A percentile compares a stretch with the other conserved stretches of the same genome.
Evolutionary conservation across 2,329 filamentous ascomycete species (phyloP).

Genomic region (Diaporthe eres): DNA sequence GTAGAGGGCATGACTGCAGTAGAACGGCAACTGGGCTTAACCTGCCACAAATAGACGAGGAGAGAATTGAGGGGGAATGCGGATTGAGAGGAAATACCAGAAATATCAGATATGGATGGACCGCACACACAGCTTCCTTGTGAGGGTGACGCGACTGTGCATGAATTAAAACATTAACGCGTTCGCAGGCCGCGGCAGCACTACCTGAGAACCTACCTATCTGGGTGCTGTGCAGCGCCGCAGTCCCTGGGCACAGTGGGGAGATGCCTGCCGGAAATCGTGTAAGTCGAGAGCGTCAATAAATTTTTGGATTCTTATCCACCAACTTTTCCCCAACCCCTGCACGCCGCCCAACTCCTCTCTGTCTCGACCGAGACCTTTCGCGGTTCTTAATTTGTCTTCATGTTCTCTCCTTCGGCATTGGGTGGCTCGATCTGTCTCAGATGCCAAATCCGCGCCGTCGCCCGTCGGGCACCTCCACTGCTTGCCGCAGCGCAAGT

Average conservation of each 20-base stretch:
- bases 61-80: too few species aligned
- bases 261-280: conserved; percentile 33
- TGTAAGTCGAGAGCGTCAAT: conserved; percentile 31
- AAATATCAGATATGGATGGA: neutral
- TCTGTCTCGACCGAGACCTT: conserved; percentile 14
- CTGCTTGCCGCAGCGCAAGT: conserved; percentile 37
- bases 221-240: neutral
- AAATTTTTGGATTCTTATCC: conserved; percentile 23
- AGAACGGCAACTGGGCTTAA: neutral
- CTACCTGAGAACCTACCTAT: neutral
- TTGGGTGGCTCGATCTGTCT: conserved; percentile 55
- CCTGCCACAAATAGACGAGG: neutral
- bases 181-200: conserved; percentile 10
- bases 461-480: conserved; percentile 44
- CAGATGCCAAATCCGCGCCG: conserved; percentile 55
- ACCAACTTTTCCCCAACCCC: conserved; percentile 16
- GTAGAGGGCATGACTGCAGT: conserved; percentile 33
- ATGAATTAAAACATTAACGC: conserved; percentile 17
- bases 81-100: neutral
- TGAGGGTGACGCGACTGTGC: conserved; percentile 16
- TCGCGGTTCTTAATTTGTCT: conserved; percentile 22
- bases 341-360: conserved; percentile 14
- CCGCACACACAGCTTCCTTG: neutral
- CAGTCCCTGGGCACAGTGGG: neutral
- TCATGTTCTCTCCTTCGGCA: conserved; percentile 53